Evolutionary conservation across 2,329 filamentous ascomycete species (phyloP).

Genomic region (Dothideomycetes sp.): DNA sequence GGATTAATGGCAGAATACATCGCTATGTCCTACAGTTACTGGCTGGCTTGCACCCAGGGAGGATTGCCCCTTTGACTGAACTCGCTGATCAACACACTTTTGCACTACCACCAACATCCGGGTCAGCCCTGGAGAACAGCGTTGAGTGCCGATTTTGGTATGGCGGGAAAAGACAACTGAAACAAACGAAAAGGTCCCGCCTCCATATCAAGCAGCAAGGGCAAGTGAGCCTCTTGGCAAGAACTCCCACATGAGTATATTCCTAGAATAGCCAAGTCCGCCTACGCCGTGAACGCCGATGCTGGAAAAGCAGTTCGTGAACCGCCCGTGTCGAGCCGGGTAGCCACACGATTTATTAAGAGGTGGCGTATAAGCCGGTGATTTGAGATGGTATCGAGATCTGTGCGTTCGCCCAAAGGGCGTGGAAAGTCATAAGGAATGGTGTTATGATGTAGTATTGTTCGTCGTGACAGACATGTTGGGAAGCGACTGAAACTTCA

Average conservation of each 20-base stretch:
- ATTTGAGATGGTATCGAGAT: background rate
- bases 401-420: background rate
- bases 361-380: slow-evolving; percentile 7
- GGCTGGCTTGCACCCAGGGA: background rate
- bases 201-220: background rate
- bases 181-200: background rate
- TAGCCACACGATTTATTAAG: too few relatives aligned
- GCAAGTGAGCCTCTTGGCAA: background rate
- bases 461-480: background rate
- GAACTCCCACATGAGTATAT: background rate
- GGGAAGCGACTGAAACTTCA: background rate
- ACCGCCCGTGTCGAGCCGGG: slow-evolving; percentile 3
- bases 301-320: slow-evolving; percentile 9
- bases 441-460: background rate
- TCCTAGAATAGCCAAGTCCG: slow-evolving; percentile 5
- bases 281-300: slow-evolving; percentile 9
- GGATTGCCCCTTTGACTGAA: background rate
- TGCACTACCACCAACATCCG: background rate
- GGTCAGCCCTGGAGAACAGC: background rate
- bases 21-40: background rate
- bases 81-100: background rate
- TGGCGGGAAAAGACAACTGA: background rate
- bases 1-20: background rate
- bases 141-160: background rate
- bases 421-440: background rate